These are phyloP conservation scores for Vaccinium vitisidaea DNA, from an alignment of 148 eudicot species.

Conservation along the genomic window DNA sequence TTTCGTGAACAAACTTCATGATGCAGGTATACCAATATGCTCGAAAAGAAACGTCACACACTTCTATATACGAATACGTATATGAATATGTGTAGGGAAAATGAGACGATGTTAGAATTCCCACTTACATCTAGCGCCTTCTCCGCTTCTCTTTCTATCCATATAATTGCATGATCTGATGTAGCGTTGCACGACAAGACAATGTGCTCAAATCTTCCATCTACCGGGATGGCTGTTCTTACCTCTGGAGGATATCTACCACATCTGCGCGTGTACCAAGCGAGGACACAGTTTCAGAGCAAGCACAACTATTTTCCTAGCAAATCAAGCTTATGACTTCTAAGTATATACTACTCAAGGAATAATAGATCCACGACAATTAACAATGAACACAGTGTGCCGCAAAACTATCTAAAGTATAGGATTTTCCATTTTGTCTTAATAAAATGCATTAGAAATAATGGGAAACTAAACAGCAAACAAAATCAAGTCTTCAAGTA, in stretches of 20 bases:
- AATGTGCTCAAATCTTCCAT: slow-evolving; percentile 96
- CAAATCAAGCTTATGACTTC: background rate
- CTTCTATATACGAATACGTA: background rate
- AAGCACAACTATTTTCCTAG: background rate
- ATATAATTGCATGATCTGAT: slow-evolving; percentile 86
- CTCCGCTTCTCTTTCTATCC: slow-evolving; percentile 81
- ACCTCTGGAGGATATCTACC: slow-evolving; percentile 35
- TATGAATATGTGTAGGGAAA: background rate
- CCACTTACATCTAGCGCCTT: slow-evolving; percentile 24
- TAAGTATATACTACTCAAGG: too few species aligned
- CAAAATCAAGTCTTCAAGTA: background rate
- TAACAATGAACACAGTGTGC: background rate
- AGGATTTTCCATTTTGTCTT: background rate
- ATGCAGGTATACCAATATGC: background rate
- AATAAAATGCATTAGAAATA: background rate
- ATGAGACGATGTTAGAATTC: background rate
- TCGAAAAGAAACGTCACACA: background rate
- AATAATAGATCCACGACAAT: background rate
- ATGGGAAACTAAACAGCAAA: background rate
- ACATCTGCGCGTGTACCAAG: slow-evolving; percentile 15
- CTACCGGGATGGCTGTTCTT: slow-evolving; percentile 36
- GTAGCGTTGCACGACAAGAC: slow-evolving; percentile 89
- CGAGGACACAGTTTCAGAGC: background rate
- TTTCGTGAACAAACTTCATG: background rate
- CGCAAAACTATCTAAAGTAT: background rate